Conservation (phyloP, 108 stramenopile species). For the Stephanodiscus minutulus region DNA sequence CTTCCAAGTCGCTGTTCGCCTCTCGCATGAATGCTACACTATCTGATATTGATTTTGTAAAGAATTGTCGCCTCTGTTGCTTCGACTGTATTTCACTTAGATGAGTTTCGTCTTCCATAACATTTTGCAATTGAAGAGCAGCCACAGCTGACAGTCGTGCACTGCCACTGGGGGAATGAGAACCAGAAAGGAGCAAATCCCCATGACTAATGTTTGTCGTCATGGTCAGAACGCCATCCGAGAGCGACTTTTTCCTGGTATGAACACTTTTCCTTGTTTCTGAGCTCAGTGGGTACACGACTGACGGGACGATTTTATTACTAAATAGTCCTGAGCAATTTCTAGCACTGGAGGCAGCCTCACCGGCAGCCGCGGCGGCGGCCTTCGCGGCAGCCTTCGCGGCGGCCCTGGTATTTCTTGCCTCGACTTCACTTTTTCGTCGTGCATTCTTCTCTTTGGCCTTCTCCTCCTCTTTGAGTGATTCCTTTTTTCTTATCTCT, state of each 20-base stretch:
- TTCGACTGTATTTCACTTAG: background rate
- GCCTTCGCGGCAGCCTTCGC: background rate
- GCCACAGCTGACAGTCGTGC: conserved; percentile 29
- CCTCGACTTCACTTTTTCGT: conserved; percentile 22
- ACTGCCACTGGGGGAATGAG: conserved; percentile 10
- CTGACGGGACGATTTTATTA: background rate
- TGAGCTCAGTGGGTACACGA: background rate
- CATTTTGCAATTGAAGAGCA: conserved; percentile 14
- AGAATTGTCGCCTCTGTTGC: conserved; percentile 4
- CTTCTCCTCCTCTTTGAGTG: conserved; percentile 30
- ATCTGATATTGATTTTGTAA: conserved; percentile 22
- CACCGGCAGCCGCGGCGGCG: no score
- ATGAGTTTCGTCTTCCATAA: conserved; percentile 3
- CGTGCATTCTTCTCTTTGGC: conserved; percentile 30
- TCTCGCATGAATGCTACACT: conserved; percentile 17
- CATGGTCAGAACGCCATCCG: conserved; percentile 46
- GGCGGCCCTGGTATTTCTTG: conserved; percentile 10
- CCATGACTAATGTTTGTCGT: background rate
- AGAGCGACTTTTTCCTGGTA: conserved; percentile 31
- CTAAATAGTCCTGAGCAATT: background rate
- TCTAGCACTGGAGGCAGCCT: no score
- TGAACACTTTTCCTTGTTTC: conserved; percentile 2
- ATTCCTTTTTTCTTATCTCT: conserved; percentile 36
- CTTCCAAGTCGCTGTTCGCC: background rate
- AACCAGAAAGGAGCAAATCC: background rate